Percentiles rank a stretch among this genome's conserved stretches.
These are phyloP conservation scores for Stephania cephalantha DNA, from an alignment of 164 flowering plant genomes.

Conservation along the genomic window DNA sequence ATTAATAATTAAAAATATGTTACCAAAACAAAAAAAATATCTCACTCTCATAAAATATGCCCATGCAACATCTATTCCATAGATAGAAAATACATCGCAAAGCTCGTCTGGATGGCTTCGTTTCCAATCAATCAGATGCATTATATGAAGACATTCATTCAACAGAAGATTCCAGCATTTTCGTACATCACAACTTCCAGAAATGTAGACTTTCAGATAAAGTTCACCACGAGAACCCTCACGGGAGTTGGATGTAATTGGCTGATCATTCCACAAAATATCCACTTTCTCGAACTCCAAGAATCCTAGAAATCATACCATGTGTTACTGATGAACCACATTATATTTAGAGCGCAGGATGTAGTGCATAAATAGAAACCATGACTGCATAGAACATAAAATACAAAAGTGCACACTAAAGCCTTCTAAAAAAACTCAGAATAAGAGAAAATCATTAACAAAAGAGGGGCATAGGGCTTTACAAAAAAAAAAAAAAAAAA, in stretches of 20 bases:
- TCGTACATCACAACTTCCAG: constrained; percentile 26
- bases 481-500: background rate
- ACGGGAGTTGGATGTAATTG: constrained; percentile 20
- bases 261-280: constrained; percentile 61
- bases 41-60: constrained; percentile 50
- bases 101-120: constrained; percentile 79
- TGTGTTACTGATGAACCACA: background rate
- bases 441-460: background rate
- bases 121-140: constrained; percentile 79
- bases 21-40: constrained; percentile 6
- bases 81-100: constrained; percentile 34
- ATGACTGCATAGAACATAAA: background rate
- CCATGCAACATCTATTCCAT: constrained; percentile 78
- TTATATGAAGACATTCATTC: constrained; percentile 46
- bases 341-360: background rate
- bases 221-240: constrained; percentile 46
- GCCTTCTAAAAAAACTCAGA: background rate
- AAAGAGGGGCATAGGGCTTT: background rate
- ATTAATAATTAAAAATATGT: background rate
- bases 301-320: constrained; percentile 39
- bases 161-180: constrained; percentile 52
- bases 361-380: background rate
- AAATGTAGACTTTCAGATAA: constrained; percentile 53
- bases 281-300: constrained; percentile 65
- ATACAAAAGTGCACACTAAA: background rate